These are phyloP conservation scores for Bertia moriformis DNA, from an alignment of 2,329 filamentous ascomycete species.

Conservation along the genomic window DNA sequence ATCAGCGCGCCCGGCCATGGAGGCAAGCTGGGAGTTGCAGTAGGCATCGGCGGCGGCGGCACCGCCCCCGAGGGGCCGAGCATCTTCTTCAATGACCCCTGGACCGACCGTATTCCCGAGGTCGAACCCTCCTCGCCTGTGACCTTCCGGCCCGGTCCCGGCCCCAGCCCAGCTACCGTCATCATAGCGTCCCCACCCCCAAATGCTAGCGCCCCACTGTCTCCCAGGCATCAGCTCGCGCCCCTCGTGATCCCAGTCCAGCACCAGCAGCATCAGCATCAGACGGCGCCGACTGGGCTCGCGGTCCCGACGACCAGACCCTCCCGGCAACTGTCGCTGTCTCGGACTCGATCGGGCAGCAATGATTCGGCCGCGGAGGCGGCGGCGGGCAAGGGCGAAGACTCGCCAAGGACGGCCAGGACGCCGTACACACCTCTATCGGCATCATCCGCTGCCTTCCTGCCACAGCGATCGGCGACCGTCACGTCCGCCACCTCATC, in stretches of 20 bases:
- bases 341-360: too few relatives aligned
- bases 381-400: too few relatives aligned
- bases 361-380: too few relatives aligned
- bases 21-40: too few relatives aligned
- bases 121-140: not conserved
- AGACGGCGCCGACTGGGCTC: not conserved
- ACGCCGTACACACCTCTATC: too few relatives aligned
- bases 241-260: constrained; percentile 40
- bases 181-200: constrained; percentile 6
- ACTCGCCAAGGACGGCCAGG: too few relatives aligned
- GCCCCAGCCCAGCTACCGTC: not conserved
- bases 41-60: too few relatives aligned
- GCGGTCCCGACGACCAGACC: too few relatives aligned
- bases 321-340: too few relatives aligned
- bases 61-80: too few relatives aligned
- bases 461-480: constrained; percentile 29
- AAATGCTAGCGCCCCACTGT: constrained; percentile 24
- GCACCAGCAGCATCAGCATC: constrained; percentile 6
- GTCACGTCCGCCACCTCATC: constrained; percentile 14
- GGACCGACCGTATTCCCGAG: not conserved
- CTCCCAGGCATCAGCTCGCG: constrained; percentile 36
- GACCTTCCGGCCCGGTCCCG: too few relatives aligned
- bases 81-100: not conserved
- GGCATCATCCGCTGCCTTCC: too few relatives aligned
- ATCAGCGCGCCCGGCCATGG: constrained; percentile 38